Evolutionary conservation across 1,284 basidiomycete genomes (phyloP).

Genomic region (Cutaneotrichosporon dermatis): DNA sequence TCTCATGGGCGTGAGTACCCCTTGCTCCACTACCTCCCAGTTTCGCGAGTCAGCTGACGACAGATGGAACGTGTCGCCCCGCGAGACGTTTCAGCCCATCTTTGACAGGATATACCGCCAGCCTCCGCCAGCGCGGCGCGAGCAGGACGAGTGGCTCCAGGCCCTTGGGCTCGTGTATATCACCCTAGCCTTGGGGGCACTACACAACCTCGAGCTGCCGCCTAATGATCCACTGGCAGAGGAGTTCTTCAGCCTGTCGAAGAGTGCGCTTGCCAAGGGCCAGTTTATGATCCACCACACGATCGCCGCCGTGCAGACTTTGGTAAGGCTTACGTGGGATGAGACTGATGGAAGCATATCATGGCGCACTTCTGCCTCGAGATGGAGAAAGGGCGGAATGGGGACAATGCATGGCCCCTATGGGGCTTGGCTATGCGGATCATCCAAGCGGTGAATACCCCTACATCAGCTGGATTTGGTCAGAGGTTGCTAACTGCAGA

Average conservation of each 20-base stretch:
- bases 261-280: conserved; percentile 29
- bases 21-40: no score
- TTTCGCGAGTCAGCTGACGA: conserved; percentile 5
- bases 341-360: conserved; percentile 15
- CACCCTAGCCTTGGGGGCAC: conserved; percentile 31
- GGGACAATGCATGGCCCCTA: conserved; percentile 39
- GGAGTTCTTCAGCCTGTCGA: conserved; percentile 27
- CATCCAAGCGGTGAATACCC: conserved; percentile 28
- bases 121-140: neutral
- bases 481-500: conserved; percentile 22
- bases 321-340: conserved; percentile 13
- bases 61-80: conserved; percentile 24
- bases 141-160: conserved; percentile 15
- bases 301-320: conserved; percentile 30
- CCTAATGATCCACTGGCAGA: conserved; percentile 31
- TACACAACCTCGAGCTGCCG: conserved; percentile 37
- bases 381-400: conserved; percentile 34
- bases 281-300: conserved; percentile 36
- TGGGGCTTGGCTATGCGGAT: conserved; percentile 40
- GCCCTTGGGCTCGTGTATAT: conserved; percentile 32
- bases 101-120: conserved; percentile 19
- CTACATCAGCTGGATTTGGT: neutral
- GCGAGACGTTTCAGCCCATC: conserved; percentile 22
- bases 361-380: conserved; percentile 30
- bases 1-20: conserved; percentile 32